phyloP scores from a whole-genome alignment of 225 moss, liverwort and hornwort genomes.

The Antitrichia curtipendula region DNA sequence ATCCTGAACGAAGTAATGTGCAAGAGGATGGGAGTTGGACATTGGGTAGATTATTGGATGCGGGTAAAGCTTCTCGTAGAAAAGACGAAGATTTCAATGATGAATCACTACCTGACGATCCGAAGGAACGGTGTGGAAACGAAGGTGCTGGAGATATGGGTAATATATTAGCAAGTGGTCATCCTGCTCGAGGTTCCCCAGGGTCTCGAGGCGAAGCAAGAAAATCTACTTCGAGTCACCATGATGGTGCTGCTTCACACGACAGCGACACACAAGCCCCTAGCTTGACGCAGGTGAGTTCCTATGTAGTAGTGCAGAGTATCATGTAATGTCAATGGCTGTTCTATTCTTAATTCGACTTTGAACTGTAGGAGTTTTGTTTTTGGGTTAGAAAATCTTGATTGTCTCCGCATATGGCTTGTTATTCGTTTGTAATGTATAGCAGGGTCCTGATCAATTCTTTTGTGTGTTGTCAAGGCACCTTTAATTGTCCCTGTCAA shows the following conservation, averaged over 20 bases:
- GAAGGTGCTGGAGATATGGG: neutral
- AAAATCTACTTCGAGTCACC: slow-evolving; percentile 25
- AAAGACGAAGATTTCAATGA: slow-evolving; percentile 1
- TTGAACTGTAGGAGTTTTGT: neutral
- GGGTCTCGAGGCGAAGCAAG: slow-evolving; percentile 17
- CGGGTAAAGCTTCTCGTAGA: slow-evolving; percentile 16
- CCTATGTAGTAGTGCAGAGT: neutral
- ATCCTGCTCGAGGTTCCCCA: neutral
- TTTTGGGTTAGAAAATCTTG: neutral
- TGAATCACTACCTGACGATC: slow-evolving; percentile 19
- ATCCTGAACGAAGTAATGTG: neutral
- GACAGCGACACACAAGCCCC: slow-evolving; percentile 10
- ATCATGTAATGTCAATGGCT: neutral
- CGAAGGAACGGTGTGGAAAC: slow-evolving; percentile 1
- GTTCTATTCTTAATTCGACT: neutral
- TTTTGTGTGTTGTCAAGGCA: slow-evolving; percentile 18
- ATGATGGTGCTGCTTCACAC: slow-evolving; percentile 28
- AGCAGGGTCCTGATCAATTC: neutral
- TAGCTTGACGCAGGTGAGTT: slow-evolving; percentile 11
- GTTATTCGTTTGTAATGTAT: neutral
- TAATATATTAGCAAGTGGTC: neutral
- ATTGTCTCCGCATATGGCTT: neutral
- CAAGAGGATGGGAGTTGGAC: slow-evolving; percentile 8
- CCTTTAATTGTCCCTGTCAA: slow-evolving; percentile 43
- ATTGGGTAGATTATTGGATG: slow-evolving; percentile 3